Conservation (phyloP, 495 filamentous ascomycete genomes). For the Lasiosphaeria hispida region DNA sequence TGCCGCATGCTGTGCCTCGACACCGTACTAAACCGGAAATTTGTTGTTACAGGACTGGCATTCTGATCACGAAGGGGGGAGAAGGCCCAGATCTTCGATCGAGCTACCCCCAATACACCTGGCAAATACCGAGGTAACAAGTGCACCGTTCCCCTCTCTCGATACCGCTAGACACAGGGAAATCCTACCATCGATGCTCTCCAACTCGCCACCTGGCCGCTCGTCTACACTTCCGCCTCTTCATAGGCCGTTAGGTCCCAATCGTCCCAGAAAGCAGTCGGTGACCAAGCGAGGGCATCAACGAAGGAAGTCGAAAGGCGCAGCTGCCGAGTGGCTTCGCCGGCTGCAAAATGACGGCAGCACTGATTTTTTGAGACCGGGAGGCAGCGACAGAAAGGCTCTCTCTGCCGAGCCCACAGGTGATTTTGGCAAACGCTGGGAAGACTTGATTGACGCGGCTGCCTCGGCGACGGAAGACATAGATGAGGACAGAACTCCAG, state of each 20-base stretch:
- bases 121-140: conserved; percentile 59
- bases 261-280: conserved; percentile 77
- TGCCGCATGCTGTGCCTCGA: neutral
- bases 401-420: conserved; percentile 78
- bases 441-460: conserved; percentile 83
- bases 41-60: conserved; percentile 56
- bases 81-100: conserved; percentile 57
- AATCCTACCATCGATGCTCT: conserved; percentile 76
- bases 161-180: conserved; percentile 61
- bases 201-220: conserved; percentile 77
- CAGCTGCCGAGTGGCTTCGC: conserved; percentile 46
- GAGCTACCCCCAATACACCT: conserved; percentile 72
- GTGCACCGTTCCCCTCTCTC: conserved; percentile 63
- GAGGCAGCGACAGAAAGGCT: conserved; percentile 74
- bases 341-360: conserved; percentile 46
- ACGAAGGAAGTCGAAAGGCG: conserved; percentile 67
- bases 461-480: conserved; percentile 91
- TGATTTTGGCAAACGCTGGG: conserved; percentile 84
- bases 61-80: conserved; percentile 66
- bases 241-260: conserved; percentile 59
- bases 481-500: conserved; percentile 77
- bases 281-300: conserved; percentile 78
- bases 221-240: conserved; percentile 83
- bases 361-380: conserved; percentile 56
- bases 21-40: conserved; percentile 25